Conservation (phyloP, 2,329 filamentous ascomycete species). For the Colletotrichum sp. region DNA sequence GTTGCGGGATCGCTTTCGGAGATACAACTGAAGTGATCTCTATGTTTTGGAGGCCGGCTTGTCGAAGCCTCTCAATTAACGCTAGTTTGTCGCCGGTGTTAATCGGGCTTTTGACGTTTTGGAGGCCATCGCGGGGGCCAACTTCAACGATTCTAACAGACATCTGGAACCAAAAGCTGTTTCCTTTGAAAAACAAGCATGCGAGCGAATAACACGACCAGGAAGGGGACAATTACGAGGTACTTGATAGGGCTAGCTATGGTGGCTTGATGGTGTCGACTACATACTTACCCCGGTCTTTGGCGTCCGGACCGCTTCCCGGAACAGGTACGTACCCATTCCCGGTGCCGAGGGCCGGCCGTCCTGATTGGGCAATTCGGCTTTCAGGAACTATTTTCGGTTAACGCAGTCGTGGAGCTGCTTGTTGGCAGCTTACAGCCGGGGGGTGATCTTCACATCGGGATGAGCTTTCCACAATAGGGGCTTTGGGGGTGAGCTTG, state of each 20-base stretch:
- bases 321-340: neutral
- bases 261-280: neutral
- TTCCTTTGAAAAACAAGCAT: neutral
- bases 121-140: neutral
- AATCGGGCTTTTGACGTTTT: neutral
- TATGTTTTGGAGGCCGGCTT: neutral
- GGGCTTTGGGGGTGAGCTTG: neutral
- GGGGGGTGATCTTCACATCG: neutral
- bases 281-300: neutral
- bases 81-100: neutral
- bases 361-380: neutral
- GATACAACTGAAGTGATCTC: neutral
- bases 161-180: neutral
- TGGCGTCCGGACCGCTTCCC: neutral
- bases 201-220: neutral
- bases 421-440: neutral
- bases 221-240: neutral
- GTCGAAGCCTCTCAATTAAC: neutral
- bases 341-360: neutral
- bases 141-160: neutral
- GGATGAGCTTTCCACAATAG: neutral
- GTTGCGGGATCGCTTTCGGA: neutral
- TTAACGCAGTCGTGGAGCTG: neutral
- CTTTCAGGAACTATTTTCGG: neutral
- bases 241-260: neutral